Conservation (phyloP, 192 early-diverging fungal species). For the Rhizoclosmatium sp. region DNA sequence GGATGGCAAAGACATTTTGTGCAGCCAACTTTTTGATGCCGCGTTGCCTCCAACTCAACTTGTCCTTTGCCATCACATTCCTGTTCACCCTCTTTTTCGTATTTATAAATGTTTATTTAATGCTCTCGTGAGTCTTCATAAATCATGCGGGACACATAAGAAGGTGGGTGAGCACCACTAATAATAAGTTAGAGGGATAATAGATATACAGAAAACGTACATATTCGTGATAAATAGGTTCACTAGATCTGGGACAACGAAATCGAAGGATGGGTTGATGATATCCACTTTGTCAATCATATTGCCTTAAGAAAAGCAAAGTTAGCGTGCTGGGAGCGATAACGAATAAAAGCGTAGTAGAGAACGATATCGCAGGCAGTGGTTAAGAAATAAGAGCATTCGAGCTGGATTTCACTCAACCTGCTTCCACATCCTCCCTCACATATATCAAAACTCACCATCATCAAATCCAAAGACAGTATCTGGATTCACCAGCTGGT, state of each 20-base stretch:
- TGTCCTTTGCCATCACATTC: background rate
- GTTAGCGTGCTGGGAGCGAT: background rate
- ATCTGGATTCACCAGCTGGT: slow-evolving; percentile 80
- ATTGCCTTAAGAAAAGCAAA: slow-evolving; percentile 53
- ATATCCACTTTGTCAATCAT: slow-evolving; percentile 82
- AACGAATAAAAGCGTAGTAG: background rate
- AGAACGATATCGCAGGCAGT: background rate
- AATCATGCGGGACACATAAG: slow-evolving; percentile 82
- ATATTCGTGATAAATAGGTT: slow-evolving; percentile 89
- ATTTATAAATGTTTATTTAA: background rate
- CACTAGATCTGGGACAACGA: slow-evolving; percentile 89
- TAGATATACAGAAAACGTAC: slow-evolving; percentile 56
- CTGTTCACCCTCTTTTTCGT: background rate
- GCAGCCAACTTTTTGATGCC: background rate
- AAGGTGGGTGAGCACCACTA: slow-evolving; percentile 78
- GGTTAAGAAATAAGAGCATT: no score
- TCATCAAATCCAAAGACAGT: slow-evolving; percentile 82
- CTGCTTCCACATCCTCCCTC: background rate
- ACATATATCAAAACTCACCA: slow-evolving; percentile 44
- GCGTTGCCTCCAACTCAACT: background rate
- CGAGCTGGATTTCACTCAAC: no score
- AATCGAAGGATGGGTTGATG: slow-evolving; percentile 90
- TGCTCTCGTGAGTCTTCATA: slow-evolving; percentile 48
- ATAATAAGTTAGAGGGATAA: background rate
- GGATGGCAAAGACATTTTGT: slow-evolving; percentile 13